These are phyloP conservation scores for Fusarium chaquense DNA, from an alignment of 2,329 filamentous ascomycete species.

Conservation along the genomic window DNA sequence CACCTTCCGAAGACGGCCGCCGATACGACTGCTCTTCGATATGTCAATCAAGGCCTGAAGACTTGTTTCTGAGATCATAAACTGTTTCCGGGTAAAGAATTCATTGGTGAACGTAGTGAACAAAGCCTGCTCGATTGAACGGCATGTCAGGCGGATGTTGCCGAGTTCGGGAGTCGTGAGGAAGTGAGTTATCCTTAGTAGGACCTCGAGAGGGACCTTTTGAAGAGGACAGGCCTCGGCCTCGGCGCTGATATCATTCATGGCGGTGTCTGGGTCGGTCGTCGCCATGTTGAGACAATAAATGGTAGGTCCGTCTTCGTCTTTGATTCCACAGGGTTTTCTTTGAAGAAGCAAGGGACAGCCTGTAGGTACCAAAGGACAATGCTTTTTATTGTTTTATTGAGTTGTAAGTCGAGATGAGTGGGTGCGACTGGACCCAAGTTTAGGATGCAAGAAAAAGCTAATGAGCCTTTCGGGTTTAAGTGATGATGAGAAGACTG, in stretches of 20 bases:
- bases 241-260: conserved; percentile 14
- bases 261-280: conserved; percentile 32
- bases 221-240: conserved; percentile 42
- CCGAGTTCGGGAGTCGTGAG: conserved; percentile 69
- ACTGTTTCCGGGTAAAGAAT: conserved; percentile 75
- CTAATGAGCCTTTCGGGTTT: background rate
- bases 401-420: background rate
- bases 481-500: background rate
- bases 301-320: background rate
- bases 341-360: background rate
- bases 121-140: conserved; percentile 64
- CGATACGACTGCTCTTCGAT: conserved; percentile 58
- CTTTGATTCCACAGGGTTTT: background rate
- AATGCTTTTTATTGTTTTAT: conserved; percentile 1
- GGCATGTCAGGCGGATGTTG: conserved; percentile 67
- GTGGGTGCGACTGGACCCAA: too few species aligned
- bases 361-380: background rate
- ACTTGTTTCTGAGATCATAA: conserved; percentile 70
- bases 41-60: conserved; percentile 66
- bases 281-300: conserved; percentile 25
- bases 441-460: too few species aligned
- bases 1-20: conserved; percentile 54
- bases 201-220: conserved; percentile 68
- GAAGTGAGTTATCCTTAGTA: conserved; percentile 65
- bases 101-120: conserved; percentile 69